Percentiles rank a stretch among this genome's conserved stretches.
Evolutionary conservation across 495 filamentous ascomycete species (phyloP).

Genomic region (Parmelia sp.): DNA sequence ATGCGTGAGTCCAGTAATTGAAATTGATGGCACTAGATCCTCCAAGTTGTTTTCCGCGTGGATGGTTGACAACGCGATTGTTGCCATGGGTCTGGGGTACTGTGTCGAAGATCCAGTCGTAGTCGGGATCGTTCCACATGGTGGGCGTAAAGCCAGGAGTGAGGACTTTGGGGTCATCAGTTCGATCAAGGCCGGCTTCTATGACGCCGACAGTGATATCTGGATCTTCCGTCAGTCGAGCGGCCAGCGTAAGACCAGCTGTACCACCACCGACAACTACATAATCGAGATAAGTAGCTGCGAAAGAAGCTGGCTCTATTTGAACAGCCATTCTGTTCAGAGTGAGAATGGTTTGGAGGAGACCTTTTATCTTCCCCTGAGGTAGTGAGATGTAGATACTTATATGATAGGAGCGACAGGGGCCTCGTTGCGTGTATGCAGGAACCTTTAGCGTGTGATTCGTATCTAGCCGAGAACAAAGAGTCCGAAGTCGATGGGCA

Average conservation of each 20-base stretch:
- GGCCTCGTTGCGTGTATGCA: background rate
- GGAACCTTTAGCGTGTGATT: background rate
- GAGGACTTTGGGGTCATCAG: conserved; percentile 35
- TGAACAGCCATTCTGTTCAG: background rate
- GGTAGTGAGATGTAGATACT: background rate
- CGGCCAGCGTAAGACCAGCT: conserved; percentile 34
- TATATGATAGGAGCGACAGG: background rate
- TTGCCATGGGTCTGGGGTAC: conserved; percentile 37
- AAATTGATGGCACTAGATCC: conserved; percentile 54
- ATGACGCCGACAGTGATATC: conserved; percentile 46
- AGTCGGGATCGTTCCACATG: conserved; percentile 39
- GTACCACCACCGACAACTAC: conserved; percentile 38
- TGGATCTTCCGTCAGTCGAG: conserved; percentile 43
- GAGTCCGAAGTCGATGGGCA: background rate
- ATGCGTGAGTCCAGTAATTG: conserved; percentile 41
- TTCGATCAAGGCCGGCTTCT: conserved; percentile 44
- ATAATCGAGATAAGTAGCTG: conserved; percentile 24
- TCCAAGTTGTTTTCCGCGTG: conserved; percentile 36
- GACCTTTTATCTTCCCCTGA: background rate
- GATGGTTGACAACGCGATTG: conserved; percentile 21
- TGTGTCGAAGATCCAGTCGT: conserved; percentile 48
- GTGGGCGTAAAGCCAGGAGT: conserved; percentile 39
- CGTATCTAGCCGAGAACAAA: background rate
- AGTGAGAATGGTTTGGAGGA: background rate
- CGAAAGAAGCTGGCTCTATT: conserved; percentile 11